These are phyloP conservation scores for Trypanosoma lewisi DNA, from an alignment of 208 protist species.

Conservation along the genomic window DNA sequence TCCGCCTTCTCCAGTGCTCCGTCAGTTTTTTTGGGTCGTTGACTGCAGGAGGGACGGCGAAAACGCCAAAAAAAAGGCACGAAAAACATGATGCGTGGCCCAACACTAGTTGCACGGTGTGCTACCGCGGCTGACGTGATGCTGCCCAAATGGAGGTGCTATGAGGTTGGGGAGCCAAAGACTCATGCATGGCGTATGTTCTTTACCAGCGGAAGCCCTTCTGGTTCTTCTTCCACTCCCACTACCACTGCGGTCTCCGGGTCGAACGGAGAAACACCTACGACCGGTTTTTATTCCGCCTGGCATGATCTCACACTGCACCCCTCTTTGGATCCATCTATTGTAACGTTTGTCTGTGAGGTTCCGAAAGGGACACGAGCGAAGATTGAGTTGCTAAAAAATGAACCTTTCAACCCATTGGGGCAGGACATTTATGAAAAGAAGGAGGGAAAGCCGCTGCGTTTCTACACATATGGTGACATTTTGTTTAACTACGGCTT, in stretches of 20 bases:
- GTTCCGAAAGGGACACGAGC: conserved; percentile 87
- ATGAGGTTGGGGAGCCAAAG: conserved; percentile 23
- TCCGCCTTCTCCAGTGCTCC: too few relatives aligned
- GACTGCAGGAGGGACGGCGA: neutral
- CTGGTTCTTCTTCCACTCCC: too few relatives aligned
- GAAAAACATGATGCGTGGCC: conserved; percentile 15
- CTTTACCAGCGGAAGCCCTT: conserved; percentile 32
- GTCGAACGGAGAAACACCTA: too few relatives aligned
- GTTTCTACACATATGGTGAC: conserved; percentile 82
- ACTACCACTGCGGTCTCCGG: too few relatives aligned
- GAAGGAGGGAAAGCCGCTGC: conserved; percentile 55
- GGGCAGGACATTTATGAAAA: conserved; percentile 83
- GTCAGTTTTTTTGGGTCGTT: too few relatives aligned
- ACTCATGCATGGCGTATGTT: conserved; percentile 66
- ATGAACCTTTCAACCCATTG: conserved; percentile 90
- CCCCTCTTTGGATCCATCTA: conserved; percentile 31
- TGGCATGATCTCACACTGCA: conserved; percentile 72
- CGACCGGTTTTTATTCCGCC: conserved; percentile 28
- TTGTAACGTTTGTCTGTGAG: conserved; percentile 79
- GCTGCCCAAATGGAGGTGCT: conserved; percentile 19
- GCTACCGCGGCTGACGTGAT: conserved; percentile 1
- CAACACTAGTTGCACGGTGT: neutral
- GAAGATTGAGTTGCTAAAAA: conserved; percentile 93
- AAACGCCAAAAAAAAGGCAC: neutral
- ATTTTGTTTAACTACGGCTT: conserved; percentile 96